phyloP scores from a whole-genome alignment of 805 yeast genomes.

The Kodamaea neixiangensis region DNA sequence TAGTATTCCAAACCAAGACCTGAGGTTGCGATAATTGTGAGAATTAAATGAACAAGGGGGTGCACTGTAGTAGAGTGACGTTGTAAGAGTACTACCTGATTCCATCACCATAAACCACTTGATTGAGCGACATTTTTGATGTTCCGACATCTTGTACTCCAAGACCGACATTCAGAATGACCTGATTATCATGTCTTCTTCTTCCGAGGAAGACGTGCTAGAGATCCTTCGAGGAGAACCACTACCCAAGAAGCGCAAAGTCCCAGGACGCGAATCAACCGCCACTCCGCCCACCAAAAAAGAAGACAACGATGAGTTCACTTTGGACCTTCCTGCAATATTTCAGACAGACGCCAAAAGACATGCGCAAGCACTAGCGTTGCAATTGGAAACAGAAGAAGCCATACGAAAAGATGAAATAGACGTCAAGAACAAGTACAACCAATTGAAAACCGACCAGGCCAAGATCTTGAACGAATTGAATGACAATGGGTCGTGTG shows the following conservation, averaged over 20 bases:
- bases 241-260: not conserved
- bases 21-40: too few relatives aligned
- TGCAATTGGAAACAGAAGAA: constrained; percentile 19
- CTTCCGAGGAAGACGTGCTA: constrained; percentile 9
- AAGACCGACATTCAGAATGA: not conserved
- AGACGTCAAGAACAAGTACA: constrained; percentile 9
- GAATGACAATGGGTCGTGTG: constrained; percentile 33
- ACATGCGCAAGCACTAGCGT: constrained; percentile 25
- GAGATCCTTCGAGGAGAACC: not conserved
- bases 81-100: too few relatives aligned
- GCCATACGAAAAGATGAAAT: constrained; percentile 17
- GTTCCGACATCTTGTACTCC: too few relatives aligned
- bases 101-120: too few relatives aligned
- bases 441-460: constrained; percentile 16
- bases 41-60: too few relatives aligned
- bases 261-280: not conserved
- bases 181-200: constrained; percentile 5
- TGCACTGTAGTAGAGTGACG: too few relatives aligned
- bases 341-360: constrained; percentile 30
- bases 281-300: not conserved
- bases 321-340: constrained; percentile 28
- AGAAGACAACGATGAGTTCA: constrained; percentile 18
- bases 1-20: too few relatives aligned
- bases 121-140: too few relatives aligned
- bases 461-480: constrained; percentile 25